Conservation (phyloP, 371 early-diverging fungal species). For the Apophysomyces ossiformis region DNA sequence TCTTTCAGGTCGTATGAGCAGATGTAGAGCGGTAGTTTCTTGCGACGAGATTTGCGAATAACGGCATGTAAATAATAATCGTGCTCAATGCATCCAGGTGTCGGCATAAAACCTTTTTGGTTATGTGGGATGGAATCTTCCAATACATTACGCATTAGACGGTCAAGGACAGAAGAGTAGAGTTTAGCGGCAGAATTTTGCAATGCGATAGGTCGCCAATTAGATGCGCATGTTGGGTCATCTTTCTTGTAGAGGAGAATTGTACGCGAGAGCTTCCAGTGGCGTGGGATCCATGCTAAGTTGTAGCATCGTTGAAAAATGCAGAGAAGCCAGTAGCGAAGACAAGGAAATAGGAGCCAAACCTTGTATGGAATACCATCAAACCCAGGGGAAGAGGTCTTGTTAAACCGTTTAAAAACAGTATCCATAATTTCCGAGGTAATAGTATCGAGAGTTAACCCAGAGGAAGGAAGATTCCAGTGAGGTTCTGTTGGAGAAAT, state of each 20-base stretch:
- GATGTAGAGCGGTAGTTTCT: constrained; percentile 12
- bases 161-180: constrained; percentile 2
- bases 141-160: background rate
- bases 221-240: constrained; percentile 16
- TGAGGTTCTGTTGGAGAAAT: background rate
- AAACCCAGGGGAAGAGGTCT: constrained; percentile 6
- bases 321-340: constrained; percentile 7
- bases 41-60: constrained; percentile 9
- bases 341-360: constrained; percentile 1
- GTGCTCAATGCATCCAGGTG: constrained; percentile 10
- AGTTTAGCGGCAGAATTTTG: constrained; percentile 12
- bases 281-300: constrained; percentile 2
- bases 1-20: constrained; percentile 8
- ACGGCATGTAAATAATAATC: constrained; percentile 12
- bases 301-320: constrained; percentile 3
- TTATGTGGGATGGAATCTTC: background rate
- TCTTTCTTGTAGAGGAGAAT: constrained; percentile 27
- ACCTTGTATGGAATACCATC: constrained; percentile 14
- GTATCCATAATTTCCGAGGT: background rate
- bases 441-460: background rate
- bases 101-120: constrained; percentile 11
- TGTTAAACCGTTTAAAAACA: constrained; percentile 1
- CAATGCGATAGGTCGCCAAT: constrained; percentile 23
- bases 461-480: background rate
- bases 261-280: constrained; percentile 4